Conservation (phyloP, 1,139 yeast species). For the Magnusiomyces tetraspermus region DNA sequence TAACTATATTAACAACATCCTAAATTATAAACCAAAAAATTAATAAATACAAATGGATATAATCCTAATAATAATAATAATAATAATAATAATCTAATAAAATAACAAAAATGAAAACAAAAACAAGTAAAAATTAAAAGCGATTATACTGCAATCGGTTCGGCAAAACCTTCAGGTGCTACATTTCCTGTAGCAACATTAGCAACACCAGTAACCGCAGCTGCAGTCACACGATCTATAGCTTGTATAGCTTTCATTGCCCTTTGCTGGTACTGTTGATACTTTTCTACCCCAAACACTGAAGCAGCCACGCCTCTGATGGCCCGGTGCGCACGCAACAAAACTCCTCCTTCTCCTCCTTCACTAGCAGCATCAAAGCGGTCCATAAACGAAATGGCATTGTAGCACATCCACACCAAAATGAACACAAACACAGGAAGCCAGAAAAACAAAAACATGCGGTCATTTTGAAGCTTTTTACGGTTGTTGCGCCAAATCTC, state of each 20-base stretch:
- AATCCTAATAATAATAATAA: too few species aligned
- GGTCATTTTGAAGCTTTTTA: constrained; percentile 66
- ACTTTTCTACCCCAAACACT: not conserved
- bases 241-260: not conserved
- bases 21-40: too few species aligned
- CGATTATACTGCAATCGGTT: too few species aligned
- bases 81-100: too few species aligned
- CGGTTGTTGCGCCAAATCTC: constrained; percentile 24
- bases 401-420: constrained; percentile 22
- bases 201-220: not conserved
- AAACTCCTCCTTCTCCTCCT: too few species aligned
- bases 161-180: too few species aligned
- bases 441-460: constrained; percentile 78
- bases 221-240: not conserved
- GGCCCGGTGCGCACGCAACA: not conserved
- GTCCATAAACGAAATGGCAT: constrained; percentile 14
- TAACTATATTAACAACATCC: too few species aligned
- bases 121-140: too few species aligned
- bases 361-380: not conserved
- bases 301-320: not conserved
- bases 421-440: constrained; percentile 29
- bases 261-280: not conserved
- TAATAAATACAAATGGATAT: too few species aligned
- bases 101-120: too few species aligned
- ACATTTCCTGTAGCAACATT: too few species aligned